phyloP scores from a whole-genome alignment of 306 rosid species.

The Arachis stenosperma region DNA sequence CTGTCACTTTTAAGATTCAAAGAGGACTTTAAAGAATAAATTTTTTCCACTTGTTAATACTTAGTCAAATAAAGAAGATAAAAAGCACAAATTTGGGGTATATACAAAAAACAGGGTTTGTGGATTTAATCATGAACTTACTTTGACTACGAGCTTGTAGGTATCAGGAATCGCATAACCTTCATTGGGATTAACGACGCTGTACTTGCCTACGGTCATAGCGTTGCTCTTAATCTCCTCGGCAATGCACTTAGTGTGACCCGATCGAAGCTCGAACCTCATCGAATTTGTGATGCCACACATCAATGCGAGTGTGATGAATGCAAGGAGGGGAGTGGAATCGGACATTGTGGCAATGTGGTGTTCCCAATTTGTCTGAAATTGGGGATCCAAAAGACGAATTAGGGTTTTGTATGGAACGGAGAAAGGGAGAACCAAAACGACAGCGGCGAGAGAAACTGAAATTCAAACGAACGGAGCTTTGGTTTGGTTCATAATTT shows the following conservation, averaged over 20 bases:
- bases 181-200: conserved; percentile 55
- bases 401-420: conserved; percentile 39
- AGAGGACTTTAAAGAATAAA: background rate
- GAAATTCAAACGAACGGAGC: conserved; percentile 8
- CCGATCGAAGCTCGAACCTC: conserved; percentile 73
- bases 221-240: conserved; percentile 71
- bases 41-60: background rate
- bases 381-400: conserved; percentile 15
- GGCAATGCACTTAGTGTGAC: conserved; percentile 74
- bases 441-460: conserved; percentile 23
- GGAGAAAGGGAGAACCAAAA: conserved; percentile 27
- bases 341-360: conserved; percentile 41
- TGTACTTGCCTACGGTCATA: conserved; percentile 80
- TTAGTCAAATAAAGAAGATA: background rate
- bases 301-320: conserved; percentile 42
- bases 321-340: conserved; percentile 31
- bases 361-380: conserved; percentile 17
- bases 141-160: conserved; percentile 70
- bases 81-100: background rate
- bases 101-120: background rate
- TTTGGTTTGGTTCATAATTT: background rate
- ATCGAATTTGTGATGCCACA: conserved; percentile 46
- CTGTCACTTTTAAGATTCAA: conserved; percentile 29
- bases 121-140: conserved; percentile 35
- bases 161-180: conserved; percentile 62